phyloP scores from a whole-genome alignment of 2,329 filamentous ascomycete genomes.

The Curvularia hawaiiensis region DNA sequence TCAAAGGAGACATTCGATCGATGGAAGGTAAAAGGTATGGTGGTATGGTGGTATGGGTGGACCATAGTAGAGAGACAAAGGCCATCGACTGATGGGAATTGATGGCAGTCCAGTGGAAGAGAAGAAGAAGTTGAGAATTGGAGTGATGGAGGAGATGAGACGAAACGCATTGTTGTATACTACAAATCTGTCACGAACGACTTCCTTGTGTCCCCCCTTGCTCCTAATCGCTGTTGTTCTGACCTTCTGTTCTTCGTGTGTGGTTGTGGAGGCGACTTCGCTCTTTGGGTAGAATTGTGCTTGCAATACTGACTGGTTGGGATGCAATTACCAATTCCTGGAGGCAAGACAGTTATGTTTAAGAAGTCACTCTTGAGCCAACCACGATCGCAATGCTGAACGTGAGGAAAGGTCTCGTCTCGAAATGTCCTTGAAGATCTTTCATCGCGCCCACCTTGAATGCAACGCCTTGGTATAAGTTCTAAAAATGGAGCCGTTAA shows the following conservation, averaged over 20 bases:
- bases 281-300: neutral
- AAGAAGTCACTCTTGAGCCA: neutral
- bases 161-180: neutral
- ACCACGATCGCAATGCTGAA: neutral
- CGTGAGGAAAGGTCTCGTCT: neutral
- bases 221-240: neutral
- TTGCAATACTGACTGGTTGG: neutral
- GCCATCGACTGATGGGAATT: neutral
- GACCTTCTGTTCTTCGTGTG: neutral
- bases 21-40: neutral
- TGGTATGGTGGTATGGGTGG: neutral
- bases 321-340: no score
- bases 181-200: neutral
- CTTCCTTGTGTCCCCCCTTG: neutral
- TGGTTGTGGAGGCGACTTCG: neutral
- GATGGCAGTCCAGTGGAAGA: neutral
- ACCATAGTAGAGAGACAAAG: neutral
- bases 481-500: no score
- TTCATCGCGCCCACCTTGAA: no score
- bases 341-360: neutral
- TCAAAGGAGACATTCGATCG: neutral
- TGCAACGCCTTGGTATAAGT: no score
- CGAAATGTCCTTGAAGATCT: neutral
- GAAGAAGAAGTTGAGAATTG: neutral
- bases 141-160: neutral